phyloP scores from a whole-genome alignment of 176 grass and related monocot species.

The Luzula sylvatica region DNA sequence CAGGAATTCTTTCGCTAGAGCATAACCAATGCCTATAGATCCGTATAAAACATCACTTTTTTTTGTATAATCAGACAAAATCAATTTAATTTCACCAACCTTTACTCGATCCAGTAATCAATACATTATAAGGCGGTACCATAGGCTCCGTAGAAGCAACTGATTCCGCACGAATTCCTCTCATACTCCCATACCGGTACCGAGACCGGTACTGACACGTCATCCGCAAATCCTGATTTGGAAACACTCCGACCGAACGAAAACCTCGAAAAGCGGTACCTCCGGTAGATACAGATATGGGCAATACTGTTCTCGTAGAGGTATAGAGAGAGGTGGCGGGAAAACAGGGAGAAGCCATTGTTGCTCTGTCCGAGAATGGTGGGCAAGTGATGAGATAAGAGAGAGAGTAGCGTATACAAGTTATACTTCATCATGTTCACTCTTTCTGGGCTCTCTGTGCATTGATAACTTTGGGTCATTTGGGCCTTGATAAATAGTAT shows the following conservation, averaged over 20 bases:
- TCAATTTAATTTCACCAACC: slow-evolving; percentile 23
- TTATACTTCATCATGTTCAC: too few species aligned
- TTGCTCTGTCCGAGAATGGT: background rate
- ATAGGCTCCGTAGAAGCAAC: slow-evolving; percentile 36
- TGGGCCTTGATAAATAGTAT: too few species aligned
- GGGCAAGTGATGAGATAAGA: background rate
- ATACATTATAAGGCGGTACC: slow-evolving; percentile 69
- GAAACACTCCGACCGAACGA: background rate
- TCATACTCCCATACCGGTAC: slow-evolving; percentile 1
- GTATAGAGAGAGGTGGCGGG: background rate
- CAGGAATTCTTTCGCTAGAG: slow-evolving; percentile 63
- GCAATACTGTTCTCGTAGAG: too few species aligned
- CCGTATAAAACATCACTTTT: background rate
- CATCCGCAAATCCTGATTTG: slow-evolving; percentile 13
- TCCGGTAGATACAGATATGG: background rate
- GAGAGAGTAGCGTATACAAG: too few species aligned
- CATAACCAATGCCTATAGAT: slow-evolving; percentile 77
- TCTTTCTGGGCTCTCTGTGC: too few species aligned
- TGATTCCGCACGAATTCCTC: slow-evolving; percentile 16
- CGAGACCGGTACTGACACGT: slow-evolving; percentile 9
- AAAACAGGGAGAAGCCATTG: background rate
- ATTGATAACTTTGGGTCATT: too few species aligned
- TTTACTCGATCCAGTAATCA: slow-evolving; percentile 94
- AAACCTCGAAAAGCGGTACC: background rate
- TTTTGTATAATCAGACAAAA: slow-evolving; percentile 1